Percentiles rank a stretch among this genome's conserved stretches.
Evolutionary conservation across 495 filamentous ascomycete genomes (phyloP).

Genomic region (Annulohypoxylon maeteangense): DNA sequence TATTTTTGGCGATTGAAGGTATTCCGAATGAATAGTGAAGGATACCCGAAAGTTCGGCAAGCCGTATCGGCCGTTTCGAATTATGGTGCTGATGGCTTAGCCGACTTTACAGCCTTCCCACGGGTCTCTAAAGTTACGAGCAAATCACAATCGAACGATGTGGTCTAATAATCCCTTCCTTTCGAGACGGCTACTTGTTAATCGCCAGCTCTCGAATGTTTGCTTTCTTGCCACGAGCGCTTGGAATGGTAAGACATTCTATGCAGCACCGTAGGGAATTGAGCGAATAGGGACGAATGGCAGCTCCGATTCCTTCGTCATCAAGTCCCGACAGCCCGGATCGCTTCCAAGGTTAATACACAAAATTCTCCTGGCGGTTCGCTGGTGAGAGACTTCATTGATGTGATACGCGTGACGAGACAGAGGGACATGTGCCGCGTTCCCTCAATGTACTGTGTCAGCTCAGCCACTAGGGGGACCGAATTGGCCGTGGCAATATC

Average conservation of each 20-base stretch:
- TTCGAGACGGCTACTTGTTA: not conserved
- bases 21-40: not conserved
- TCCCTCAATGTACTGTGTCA: not conserved
- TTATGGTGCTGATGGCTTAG: not conserved
- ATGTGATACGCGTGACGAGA: slow-evolving; percentile 35
- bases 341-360: slow-evolving; percentile 10
- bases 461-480: not conserved
- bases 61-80: slow-evolving; percentile 5
- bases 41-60: slow-evolving; percentile 19
- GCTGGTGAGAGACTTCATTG: slow-evolving; percentile 3
- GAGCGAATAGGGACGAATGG: slow-evolving; percentile 22
- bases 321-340: slow-evolving; percentile 30
- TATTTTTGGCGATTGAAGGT: not conserved
- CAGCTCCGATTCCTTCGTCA: slow-evolving; percentile 8
- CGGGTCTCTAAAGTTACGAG: not conserved
- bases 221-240: slow-evolving; percentile 19
- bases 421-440: slow-evolving; percentile 8
- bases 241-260: slow-evolving; percentile 1
- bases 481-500: slow-evolving; percentile 8
- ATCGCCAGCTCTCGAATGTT: slow-evolving; percentile 12
- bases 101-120: not conserved
- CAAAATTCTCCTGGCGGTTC: slow-evolving; percentile 30
- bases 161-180: not conserved
- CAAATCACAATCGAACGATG: not conserved
- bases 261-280: not conserved